Conservation (phyloP, 257 asterid genomes). For the Scutellaria minor region DNA sequence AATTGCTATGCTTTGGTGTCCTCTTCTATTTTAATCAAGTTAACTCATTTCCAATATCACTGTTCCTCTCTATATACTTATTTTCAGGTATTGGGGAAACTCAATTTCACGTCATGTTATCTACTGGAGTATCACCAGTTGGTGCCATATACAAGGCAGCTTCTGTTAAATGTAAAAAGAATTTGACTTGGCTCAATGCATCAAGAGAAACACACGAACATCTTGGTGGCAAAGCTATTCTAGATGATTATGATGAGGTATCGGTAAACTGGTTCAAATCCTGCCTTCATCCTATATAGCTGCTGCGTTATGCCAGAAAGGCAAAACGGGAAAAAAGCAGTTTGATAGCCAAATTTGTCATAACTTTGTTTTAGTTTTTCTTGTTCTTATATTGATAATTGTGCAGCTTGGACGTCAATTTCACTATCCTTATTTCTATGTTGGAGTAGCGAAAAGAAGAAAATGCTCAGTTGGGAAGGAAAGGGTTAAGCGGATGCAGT, state of each 20-base stretch:
- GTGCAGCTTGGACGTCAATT: constrained; percentile 70
- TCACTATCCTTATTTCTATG: constrained; percentile 49
- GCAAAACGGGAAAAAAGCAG: background rate
- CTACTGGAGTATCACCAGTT: constrained; percentile 72
- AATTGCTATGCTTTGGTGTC: constrained; percentile 10
- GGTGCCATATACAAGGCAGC: constrained; percentile 71
- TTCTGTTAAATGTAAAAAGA: constrained; percentile 53
- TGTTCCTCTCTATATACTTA: constrained; percentile 15
- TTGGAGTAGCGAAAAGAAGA: constrained; percentile 80
- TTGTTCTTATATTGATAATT: constrained; percentile 12
- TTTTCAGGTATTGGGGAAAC: constrained; percentile 71
- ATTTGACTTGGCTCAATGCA: constrained; percentile 72
- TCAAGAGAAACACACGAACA: constrained; percentile 52
- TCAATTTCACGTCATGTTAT: constrained; percentile 69
- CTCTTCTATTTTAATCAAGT: constrained; percentile 21
- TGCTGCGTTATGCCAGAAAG: constrained; percentile 25
- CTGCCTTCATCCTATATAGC: constrained; percentile 2
- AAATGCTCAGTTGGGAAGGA: constrained; percentile 72
- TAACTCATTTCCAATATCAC: constrained; percentile 12
- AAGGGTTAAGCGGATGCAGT: constrained; percentile 60
- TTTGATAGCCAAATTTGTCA: constrained; percentile 16
- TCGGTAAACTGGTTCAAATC: constrained; percentile 20
- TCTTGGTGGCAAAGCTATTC: constrained; percentile 77
- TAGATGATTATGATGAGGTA: constrained; percentile 73
- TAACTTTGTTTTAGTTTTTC: background rate